Conservation (phyloP, 345 rosid species). For the Odontarrhena argentea region DNA sequence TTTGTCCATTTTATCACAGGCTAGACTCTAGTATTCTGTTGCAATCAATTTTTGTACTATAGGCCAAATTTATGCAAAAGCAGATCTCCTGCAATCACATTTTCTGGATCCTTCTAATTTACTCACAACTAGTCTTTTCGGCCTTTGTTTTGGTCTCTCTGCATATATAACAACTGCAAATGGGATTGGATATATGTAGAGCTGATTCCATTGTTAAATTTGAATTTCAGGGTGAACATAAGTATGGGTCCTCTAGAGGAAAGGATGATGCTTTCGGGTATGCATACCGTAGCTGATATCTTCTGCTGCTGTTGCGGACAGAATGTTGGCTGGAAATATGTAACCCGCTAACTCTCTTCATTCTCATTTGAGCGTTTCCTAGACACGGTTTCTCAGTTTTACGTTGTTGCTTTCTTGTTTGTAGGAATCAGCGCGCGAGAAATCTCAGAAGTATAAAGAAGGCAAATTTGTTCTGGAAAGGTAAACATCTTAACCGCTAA, state of each 20-base stretch:
- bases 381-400: not conserved
- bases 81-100: not conserved
- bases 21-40: not conserved
- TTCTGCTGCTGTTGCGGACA: slow-evolving; percentile 93
- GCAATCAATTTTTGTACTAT: not conserved
- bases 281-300: slow-evolving; percentile 82
- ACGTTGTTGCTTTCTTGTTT: slow-evolving; percentile 8
- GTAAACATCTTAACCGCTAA: slow-evolving; percentile 43
- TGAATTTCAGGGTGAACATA: slow-evolving; percentile 67
- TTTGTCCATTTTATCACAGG: not conserved
- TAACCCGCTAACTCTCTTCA: slow-evolving; percentile 31
- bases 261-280: slow-evolving; percentile 76
- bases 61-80: not conserved
- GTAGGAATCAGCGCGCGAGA: slow-evolving; percentile 76
- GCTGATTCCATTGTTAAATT: not conserved
- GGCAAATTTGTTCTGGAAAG: slow-evolving; percentile 86
- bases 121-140: slow-evolving; percentile 6
- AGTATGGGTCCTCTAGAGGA: slow-evolving; percentile 68
- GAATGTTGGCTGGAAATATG: slow-evolving; percentile 95
- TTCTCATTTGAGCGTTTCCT: not conserved
- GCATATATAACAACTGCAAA: not conserved
- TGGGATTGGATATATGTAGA: slow-evolving; percentile 13
- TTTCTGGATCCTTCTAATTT: slow-evolving; percentile 17
- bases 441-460: slow-evolving; percentile 77
- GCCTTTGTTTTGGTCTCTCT: not conserved